Base-by-base conservation (phyloP, 129 eudicot species). In the Flaveria linearis region DNA sequence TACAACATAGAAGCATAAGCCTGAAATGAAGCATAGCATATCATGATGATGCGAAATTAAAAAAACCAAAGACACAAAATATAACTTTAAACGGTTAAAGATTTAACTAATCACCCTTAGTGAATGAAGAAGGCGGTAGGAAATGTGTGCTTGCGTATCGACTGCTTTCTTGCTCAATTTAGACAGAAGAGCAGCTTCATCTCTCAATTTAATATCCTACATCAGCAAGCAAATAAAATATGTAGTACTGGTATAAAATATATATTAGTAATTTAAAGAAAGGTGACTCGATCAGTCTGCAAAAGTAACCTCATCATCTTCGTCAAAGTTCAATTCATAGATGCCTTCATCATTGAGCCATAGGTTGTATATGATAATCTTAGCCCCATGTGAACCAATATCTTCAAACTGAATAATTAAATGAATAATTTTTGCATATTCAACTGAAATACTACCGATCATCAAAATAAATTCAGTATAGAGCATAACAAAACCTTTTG, bases 341-440 rank as follows among this genome's bases (percentile, higher is more conserved):
- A 91, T 80, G 72, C 97, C 97, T 87, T 91, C 97, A 69, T 91
- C 97, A 75, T 91, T 88, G 61, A 91, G 86, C 90, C 90, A 86
- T 68, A 83, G 62, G 85, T 86, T 86, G 77, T 62, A 86, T 67
- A 86, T 69, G 25, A 86, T 67, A 57, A 86, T 52, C 76, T 86
- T 86, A 28, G 90, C 83, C 72, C 90, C 90, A 65, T 86, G 90
- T 36, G 86, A 30, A 71, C 90, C 90, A 66, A 83, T 88, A 71
- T 87, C 85, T 76, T 87, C 92, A 75, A 91, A 91, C 95, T 91
- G 81, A 28, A 28, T 2, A 51, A 28, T 28, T 28, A 28, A 1
- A 3, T 28, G 12, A 11, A 62, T 26, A 62, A 62, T 5, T 60
- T 26, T 22, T n/a, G 78, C 73, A 74, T 77, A 16, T 28, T 20